Evolutionary conservation across 2,329 filamentous ascomycete species (phyloP), one percentile per base, ranked within the genome.

Genomic region (Phyllosticta citrichinensis): DNA sequence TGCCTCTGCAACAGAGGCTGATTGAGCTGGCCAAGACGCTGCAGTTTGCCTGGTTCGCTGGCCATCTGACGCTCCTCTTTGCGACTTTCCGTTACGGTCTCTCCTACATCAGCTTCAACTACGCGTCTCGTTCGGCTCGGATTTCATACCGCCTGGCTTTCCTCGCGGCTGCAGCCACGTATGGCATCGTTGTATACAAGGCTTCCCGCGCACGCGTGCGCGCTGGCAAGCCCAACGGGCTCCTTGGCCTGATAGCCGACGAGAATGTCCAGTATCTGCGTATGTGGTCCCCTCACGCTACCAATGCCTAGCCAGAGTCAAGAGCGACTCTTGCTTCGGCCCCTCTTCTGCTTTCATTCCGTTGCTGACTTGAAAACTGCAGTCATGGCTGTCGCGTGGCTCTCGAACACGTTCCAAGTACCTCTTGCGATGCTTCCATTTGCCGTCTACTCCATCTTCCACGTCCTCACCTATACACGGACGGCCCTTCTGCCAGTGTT

Each of bases 151-250:
- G 94, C 69, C 84, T 87, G 60, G 89, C 92, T 62, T 99, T 99
- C 74, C 67, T 97, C 68, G 87, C 92, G 2, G 94, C 94, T 5
- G 91, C 91, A 55, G 84, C 86, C 56, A 97, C 94, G 11, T 99
- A 99, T 76, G 93, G 94, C 66, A 97, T 99, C 67, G 94, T 99
- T 56, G 93, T 99, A 64, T 97, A 96, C 83, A 99, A 99, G 84
- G 92, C 91, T 62, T 90, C 92, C 80, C 87, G 92, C 66, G 90
- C 92, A 68, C 88, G 91, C 67, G 83, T 88, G 68, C 88, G 90
- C 82, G 81, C 86, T 56, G 87, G 87, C 65, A 85, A 85, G 68
- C 84, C 81, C 72, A 73, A 77, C 76, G 84, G 88, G 62, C 75
- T 82, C 56, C 60, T 93, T 62, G 83, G 86, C 64, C 79, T 96